Base-by-base conservation (phyloP, 202 grass and related monocot genomes). In the Carex arenaria region DNA sequence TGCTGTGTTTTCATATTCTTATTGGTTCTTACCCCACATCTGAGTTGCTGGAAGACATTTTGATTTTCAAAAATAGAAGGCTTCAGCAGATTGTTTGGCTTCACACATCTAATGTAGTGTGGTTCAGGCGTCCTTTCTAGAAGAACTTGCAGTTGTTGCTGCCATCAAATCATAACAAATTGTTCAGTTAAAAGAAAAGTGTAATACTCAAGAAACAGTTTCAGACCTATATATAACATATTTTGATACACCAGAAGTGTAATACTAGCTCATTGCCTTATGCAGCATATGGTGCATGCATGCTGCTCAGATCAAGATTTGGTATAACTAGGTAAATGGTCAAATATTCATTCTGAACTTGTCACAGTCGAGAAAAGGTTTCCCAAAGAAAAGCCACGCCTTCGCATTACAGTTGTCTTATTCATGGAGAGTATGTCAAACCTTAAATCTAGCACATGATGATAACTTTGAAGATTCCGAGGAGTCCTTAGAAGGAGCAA, bases 51-150 rank as follows among this genome's bases (percentile, higher is more conserved):
- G 66, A 99, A 93, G 83, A 99, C 88, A 67, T 88, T 96, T 75
- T 92, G 78, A 88, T 94, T 96, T 84, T 99, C 96, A 78, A 96
- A 99, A 84, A 99, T 92, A 86, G 88, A 67, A 84, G 96, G 93
- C 88, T 96, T 99, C 84, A 99, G 89, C 56, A 96, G 88, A 92
- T 92, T 99, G 71, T 99, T 99, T 34, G 96, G 96, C 86, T 99
- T 99, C 65, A 99, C 91, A 92, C 96, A 99, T 28, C 96, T 91
- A 88, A 99, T 99, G 83, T 99, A 99, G 88, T 99, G 96, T 22
- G 96, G 96, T 80, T 99, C 96, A 61, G 96, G 95, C 76, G 89
- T 61, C 87, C 87, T 99, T 87, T 99, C 96, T 85, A 99, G 85
- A 65, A 99, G 87, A 82, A 91, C 86, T 89, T 96, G 91, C 74